Evolutionary conservation across 73 alveolate genomes (phyloP).

Genomic region (Halteria grandinella): DNA sequence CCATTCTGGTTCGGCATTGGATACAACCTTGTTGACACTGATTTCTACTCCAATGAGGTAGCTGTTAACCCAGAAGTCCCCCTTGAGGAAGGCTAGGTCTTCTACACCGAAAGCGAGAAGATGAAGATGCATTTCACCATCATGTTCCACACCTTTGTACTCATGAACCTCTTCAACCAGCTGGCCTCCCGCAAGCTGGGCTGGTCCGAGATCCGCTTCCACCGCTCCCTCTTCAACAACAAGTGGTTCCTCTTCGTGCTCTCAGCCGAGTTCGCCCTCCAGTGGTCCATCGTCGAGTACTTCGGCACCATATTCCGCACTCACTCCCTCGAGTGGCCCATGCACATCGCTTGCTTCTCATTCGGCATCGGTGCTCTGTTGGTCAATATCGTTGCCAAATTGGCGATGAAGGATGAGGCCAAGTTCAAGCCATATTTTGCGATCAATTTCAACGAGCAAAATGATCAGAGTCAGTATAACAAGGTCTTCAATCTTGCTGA

Average conservation of each 20-base stretch:
- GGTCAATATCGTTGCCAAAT: slow-evolving; percentile 42
- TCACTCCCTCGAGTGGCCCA: slow-evolving; percentile 9
- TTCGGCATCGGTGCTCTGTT: slow-evolving; percentile 46
- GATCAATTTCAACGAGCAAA: slow-evolving; percentile 24
- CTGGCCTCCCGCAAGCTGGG: slow-evolving; percentile 79
- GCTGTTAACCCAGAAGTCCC: too few species aligned
- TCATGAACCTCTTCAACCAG: slow-evolving; percentile 81
- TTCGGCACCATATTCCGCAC: slow-evolving; percentile 25
- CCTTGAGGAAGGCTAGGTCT: too few species aligned
- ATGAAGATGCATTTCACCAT: slow-evolving; percentile 79
- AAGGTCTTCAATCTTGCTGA: background rate
- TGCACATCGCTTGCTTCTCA: slow-evolving; percentile 18
- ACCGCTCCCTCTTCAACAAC: slow-evolving; percentile 71
- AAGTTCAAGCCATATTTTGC: too few species aligned
- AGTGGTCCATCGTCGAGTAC: slow-evolving; percentile 26
- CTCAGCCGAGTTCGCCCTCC: slow-evolving; percentile 70
- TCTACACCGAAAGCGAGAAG: slow-evolving; percentile 35
- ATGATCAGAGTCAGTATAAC: background rate
- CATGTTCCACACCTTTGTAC: slow-evolving; percentile 80
- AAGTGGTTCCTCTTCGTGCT: slow-evolving; percentile 63
- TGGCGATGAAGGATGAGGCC: background rate
- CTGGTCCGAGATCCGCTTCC: slow-evolving; percentile 73
- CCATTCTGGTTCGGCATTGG: slow-evolving; percentile 47
- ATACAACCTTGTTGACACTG: slow-evolving; percentile 26
- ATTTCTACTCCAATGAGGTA: background rate